Percentiles rank a stretch among this genome's conserved stretches.
phyloP scores from a whole-genome alignment of 805 yeast species.

The Scheffersomyces lignosus region DNA sequence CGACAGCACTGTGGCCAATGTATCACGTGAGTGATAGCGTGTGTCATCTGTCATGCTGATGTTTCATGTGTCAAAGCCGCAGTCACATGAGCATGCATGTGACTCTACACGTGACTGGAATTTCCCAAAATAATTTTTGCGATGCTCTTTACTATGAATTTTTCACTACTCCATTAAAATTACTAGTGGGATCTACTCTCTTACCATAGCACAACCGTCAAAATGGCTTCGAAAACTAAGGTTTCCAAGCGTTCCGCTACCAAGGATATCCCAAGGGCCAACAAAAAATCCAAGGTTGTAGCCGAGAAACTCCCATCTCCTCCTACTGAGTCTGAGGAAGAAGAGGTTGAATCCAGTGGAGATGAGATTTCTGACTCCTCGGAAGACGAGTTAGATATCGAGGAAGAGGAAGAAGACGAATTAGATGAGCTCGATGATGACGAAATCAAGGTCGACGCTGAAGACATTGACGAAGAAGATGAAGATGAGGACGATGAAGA shows the following conservation, averaged over 20 bases:
- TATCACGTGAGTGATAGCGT: no score
- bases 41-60: no score
- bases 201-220: no score
- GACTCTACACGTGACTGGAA: no score
- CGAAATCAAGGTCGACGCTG: slow-evolving; percentile 12
- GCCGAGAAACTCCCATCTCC: slow-evolving; percentile 26
- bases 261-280: slow-evolving; percentile 11
- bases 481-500: slow-evolving; percentile 26
- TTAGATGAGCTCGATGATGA: slow-evolving; percentile 20
- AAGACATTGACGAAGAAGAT: slow-evolving; percentile 22
- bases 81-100: no score
- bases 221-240: slow-evolving; percentile 9
- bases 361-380: slow-evolving; percentile 5
- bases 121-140: background rate
- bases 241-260: slow-evolving; percentile 33
- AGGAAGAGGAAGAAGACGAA: slow-evolving; percentile 17
- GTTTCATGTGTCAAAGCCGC: no score
- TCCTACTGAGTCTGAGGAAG: slow-evolving; percentile 15
- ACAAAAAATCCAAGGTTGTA: slow-evolving; percentile 32
- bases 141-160: background rate
- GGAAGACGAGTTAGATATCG: slow-evolving; percentile 15
- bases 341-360: slow-evolving; percentile 7
- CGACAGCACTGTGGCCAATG: no score
- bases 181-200: no score
- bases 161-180: no score